Conservation (phyloP, 2,329 filamentous ascomycete species). For the Monosporascus sp. region DNA sequence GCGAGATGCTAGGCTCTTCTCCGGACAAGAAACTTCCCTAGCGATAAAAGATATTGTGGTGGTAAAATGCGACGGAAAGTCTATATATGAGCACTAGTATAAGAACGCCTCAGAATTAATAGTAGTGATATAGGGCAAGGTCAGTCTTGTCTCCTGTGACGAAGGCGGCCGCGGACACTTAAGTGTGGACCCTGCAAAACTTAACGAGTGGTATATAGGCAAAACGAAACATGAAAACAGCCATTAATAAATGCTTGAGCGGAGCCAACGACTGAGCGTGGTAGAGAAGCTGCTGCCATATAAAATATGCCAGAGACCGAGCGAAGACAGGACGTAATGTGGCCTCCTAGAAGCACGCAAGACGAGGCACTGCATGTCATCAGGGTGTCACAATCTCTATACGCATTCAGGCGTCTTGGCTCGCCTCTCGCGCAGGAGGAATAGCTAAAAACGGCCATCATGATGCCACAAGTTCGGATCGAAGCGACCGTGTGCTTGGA, state of each 20-base stretch:
- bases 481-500: too few relatives aligned
- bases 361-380: not conserved
- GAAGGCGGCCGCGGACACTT: not conserved
- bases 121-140: not conserved
- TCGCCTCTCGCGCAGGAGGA: too few relatives aligned
- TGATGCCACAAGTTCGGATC: too few relatives aligned
- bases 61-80: not conserved
- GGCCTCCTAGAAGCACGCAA: not conserved
- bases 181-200: not conserved
- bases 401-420: not conserved
- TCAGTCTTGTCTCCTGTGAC: not conserved
- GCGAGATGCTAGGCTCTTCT: not conserved
- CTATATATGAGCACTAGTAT: not conserved
- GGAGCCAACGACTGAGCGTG: not conserved
- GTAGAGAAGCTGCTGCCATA: not conserved
- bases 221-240: not conserved
- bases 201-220: not conserved
- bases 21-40: conserved; percentile 19
- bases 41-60: not conserved
- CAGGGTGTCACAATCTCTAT: not conserved
- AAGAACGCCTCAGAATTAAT: not conserved
- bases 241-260: not conserved
- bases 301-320: not conserved
- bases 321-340: not conserved
- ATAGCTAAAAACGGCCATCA: too few relatives aligned